phyloP scores from a whole-genome alignment of 2,329 filamentous ascomycete species.

The Alternaria dauci region DNA sequence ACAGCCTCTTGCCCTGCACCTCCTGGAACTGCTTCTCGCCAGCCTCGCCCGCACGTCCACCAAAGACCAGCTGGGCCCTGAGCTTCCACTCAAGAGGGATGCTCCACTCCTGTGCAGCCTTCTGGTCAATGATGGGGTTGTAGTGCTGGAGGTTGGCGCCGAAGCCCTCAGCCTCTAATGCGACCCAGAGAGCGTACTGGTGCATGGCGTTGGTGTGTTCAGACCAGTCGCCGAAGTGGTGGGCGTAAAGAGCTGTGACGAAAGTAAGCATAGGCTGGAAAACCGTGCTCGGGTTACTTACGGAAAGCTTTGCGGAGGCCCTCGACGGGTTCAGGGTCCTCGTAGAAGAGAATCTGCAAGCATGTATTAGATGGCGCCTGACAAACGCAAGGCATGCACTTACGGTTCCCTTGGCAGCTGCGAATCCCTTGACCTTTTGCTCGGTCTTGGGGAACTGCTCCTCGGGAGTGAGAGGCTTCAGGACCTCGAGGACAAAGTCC shows the following conservation, averaged over 20 bases:
- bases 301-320: slow-evolving; percentile 71
- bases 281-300: not conserved
- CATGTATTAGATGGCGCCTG: slow-evolving; percentile 15
- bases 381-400: slow-evolving; percentile 41
- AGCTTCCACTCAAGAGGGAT: slow-evolving; percentile 78
- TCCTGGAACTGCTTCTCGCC: slow-evolving; percentile 71
- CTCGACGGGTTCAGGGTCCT: slow-evolving; percentile 74
- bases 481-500: slow-evolving; percentile 72
- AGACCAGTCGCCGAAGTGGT: slow-evolving; percentile 81
- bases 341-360: slow-evolving; percentile 79
- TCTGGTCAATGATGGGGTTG: slow-evolving; percentile 82
- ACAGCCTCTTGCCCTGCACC: slow-evolving; percentile 68
- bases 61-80: slow-evolving; percentile 86
- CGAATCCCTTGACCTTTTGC: slow-evolving; percentile 67
- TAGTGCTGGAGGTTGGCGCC: slow-evolving; percentile 94
- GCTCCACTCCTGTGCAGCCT: slow-evolving; percentile 73
- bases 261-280: not conserved
- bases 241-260: slow-evolving; percentile 68
- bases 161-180: slow-evolving; percentile 82
- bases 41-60: slow-evolving; percentile 64
- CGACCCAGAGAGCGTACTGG: slow-evolving; percentile 82
- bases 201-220: slow-evolving; percentile 82
- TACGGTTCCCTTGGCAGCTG: slow-evolving; percentile 78
- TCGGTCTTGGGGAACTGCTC: slow-evolving; percentile 67
- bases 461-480: slow-evolving; percentile 73